Conservation (phyloP, 305 asterid species). For the Rubia peregrina region DNA sequence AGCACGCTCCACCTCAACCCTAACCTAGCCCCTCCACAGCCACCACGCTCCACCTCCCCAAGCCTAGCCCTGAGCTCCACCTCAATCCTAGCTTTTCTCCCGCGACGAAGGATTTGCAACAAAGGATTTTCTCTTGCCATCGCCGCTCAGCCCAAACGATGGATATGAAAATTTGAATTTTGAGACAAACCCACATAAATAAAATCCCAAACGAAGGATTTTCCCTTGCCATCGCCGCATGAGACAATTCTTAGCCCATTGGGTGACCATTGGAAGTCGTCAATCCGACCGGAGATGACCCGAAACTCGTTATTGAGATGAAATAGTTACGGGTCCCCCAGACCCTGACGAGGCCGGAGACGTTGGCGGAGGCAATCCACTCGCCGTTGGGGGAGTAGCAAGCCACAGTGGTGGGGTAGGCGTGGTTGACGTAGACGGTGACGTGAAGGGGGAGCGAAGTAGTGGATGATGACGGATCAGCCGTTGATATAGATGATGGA, state of each 20-base stretch:
- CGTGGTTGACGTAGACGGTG: constrained; percentile 70
- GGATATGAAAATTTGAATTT: neutral
- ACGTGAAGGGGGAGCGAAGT: constrained; percentile 79
- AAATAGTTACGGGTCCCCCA: constrained; percentile 87
- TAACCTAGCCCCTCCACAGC: no score
- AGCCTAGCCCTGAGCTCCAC: no score
- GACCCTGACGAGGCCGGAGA: constrained; percentile 84
- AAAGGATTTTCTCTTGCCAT: no score
- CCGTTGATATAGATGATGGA: constrained; percentile 79
- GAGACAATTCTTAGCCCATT: constrained; percentile 82
- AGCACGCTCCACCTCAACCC: no score
- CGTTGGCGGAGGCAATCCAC: constrained; percentile 97
- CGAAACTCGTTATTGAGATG: constrained; percentile 83
- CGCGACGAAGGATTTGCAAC: no score
- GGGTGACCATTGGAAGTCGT: constrained; percentile 91
- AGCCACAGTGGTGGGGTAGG: constrained; percentile 81
- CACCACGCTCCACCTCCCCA: no score
- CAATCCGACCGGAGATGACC: constrained; percentile 89
- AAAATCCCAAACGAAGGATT: constrained; percentile 80
- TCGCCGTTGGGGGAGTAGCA: constrained; percentile 89
- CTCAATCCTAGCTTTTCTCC: no score
- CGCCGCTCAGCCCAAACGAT: no score
- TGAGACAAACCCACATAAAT: constrained; percentile 49
- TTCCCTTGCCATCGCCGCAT: constrained; percentile 90
- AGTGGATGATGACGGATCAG: constrained; percentile 73